Evolutionary conservation across 768 basidiomycete species (phyloP).

Genomic region (Naganishia randhawae): DNA sequence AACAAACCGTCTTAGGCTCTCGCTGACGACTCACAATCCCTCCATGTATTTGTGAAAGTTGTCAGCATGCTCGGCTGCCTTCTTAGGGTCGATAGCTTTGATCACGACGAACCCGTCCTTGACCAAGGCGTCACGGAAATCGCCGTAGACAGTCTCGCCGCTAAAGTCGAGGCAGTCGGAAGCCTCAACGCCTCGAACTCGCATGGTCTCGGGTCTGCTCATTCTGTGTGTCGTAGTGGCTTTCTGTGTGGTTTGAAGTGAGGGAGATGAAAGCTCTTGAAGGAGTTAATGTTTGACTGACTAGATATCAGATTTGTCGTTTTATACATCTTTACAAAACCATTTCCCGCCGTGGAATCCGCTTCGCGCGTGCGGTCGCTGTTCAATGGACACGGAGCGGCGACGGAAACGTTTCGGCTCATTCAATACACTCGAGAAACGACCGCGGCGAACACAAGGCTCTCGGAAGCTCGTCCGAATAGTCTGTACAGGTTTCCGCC

Average conservation of each 20-base stretch:
- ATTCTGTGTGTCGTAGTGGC: background rate
- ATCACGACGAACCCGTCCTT: slow-evolving; percentile 19
- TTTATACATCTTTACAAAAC: background rate
- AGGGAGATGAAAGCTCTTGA: background rate
- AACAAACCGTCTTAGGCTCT: background rate
- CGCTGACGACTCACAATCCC: slow-evolving; percentile 10
- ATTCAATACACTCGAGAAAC: too few species aligned
- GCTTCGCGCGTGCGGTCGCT: background rate
- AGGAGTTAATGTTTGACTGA: background rate
- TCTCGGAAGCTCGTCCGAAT: background rate
- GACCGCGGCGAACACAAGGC: too few species aligned
- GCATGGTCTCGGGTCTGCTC: background rate
- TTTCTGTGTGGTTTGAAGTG: background rate
- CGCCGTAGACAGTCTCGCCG: slow-evolving; percentile 13
- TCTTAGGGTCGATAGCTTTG: background rate
- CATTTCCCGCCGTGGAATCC: background rate
- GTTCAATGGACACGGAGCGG: background rate
- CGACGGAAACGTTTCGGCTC: background rate
- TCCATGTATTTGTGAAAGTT: slow-evolving; percentile 21
- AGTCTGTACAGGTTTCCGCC: background rate
- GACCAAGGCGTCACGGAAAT: slow-evolving; percentile 17
- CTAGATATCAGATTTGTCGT: background rate
- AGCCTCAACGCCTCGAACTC: slow-evolving; percentile 1
- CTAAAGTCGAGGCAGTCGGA: slow-evolving; percentile 13
- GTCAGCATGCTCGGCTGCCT: background rate